A percentile compares a stretch with the other conserved stretches of the same genome.
Evolutionary conservation across 441 rosid genomes (phyloP).

Genomic region (Daphne laureola): DNA sequence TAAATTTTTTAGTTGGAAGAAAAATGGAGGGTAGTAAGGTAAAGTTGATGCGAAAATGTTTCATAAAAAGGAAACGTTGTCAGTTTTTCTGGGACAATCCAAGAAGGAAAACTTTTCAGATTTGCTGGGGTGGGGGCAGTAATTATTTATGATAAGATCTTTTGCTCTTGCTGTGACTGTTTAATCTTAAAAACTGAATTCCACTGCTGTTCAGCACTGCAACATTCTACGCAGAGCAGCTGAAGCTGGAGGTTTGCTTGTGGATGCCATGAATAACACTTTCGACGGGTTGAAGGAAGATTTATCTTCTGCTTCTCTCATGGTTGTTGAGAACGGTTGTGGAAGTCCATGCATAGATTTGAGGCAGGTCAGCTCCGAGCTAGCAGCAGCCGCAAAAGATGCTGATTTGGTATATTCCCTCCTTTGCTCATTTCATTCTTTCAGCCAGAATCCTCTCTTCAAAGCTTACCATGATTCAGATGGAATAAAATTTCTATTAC

Average conservation of each 20-base stretch:
- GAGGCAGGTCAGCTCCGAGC: conserved; percentile 98
- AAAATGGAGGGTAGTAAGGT: no score
- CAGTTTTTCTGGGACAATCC: no score
- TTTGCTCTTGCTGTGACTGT: neutral
- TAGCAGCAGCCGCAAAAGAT: conserved; percentile 88
- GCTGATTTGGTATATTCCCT: conserved; percentile 77
- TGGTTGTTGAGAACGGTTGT: conserved; percentile 99
- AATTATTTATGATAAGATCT: neutral
- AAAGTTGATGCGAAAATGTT: no score
- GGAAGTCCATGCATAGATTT: conserved; percentile 98
- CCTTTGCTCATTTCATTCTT: neutral
- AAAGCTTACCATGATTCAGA: no score
- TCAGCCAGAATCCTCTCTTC: no score
- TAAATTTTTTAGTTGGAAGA: no score
- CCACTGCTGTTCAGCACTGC: conserved; percentile 58
- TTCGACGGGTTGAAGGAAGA: conserved; percentile 57
- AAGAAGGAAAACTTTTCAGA: no score
- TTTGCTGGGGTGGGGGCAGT: no score
- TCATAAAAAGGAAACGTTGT: no score
- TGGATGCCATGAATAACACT: conserved; percentile 78
- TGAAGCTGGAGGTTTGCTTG: conserved; percentile 89
- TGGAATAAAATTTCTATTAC: no score
- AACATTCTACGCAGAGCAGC: conserved; percentile 94
- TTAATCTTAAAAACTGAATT: conserved; percentile 10
- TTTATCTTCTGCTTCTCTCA: conserved; percentile 66